Evolutionary conservation across 768 basidiomycete species (phyloP).

Genomic region (Amyloporia xantha): DNA sequence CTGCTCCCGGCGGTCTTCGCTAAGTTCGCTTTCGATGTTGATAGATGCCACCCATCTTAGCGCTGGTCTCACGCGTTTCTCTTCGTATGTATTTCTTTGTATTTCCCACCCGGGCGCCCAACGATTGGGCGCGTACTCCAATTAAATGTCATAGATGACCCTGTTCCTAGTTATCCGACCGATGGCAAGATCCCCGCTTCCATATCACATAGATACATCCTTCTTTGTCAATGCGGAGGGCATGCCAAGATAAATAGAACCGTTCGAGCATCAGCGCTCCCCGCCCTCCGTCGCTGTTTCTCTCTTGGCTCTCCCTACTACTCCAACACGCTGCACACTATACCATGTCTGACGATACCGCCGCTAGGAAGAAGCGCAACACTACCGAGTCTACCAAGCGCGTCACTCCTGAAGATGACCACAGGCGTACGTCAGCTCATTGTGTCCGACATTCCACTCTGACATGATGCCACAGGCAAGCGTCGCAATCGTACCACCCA

Average conservation of each 20-base stretch:
- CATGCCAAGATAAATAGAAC: constrained; percentile 5
- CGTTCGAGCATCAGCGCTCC: not conserved
- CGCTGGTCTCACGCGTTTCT: too few species aligned
- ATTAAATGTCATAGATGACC: not conserved
- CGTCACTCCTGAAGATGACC: constrained; percentile 39
- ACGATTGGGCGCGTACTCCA: not conserved
- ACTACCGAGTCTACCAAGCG: constrained; percentile 22
- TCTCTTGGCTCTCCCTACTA: not conserved
- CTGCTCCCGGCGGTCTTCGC: too few species aligned
- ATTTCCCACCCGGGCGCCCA: too few species aligned
- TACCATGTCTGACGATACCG: constrained; percentile 19
- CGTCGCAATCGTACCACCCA: constrained; percentile 70
- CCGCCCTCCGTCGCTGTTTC: not conserved
- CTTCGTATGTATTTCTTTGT: not conserved
- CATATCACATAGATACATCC: not conserved
- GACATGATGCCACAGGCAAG: constrained; percentile 16
- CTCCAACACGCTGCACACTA: not conserved
- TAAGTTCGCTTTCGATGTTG: too few species aligned
- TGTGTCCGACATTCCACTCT: constrained; percentile 17
- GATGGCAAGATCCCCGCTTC: not conserved
- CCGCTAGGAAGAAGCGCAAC: constrained; percentile 21
- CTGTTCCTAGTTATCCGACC: not conserved
- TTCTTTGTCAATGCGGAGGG: not conserved
- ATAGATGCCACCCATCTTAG: too few species aligned
- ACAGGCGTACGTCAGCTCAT: constrained; percentile 29